Conservation (phyloP, 371 early-diverging fungal species). For the Rhizomucor pusillus region DNA sequence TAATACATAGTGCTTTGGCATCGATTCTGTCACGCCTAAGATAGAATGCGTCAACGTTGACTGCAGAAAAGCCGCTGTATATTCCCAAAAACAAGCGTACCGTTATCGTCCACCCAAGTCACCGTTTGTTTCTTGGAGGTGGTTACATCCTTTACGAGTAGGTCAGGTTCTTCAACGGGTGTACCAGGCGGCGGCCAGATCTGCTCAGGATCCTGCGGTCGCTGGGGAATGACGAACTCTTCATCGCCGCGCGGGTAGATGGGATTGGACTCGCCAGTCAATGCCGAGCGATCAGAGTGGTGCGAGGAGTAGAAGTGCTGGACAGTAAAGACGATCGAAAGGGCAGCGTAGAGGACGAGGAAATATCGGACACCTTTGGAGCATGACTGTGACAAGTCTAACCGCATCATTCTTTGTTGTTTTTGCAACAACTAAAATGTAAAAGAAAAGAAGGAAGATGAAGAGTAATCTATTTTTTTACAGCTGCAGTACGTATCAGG, state of each 20-base stretch:
- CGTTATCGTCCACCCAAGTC: constrained; percentile 14
- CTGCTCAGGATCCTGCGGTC: neutral
- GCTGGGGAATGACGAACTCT: neutral
- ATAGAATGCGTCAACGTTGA: neutral
- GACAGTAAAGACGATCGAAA: constrained; percentile 15
- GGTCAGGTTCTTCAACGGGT: neutral
- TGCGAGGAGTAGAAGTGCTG: constrained; percentile 18
- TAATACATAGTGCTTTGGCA: constrained; percentile 30
- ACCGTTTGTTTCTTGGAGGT: constrained; percentile 4
- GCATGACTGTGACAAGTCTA: constrained; percentile 10
- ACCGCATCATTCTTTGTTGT: constrained; percentile 6
- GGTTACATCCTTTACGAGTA: neutral
- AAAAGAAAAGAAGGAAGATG: neutral
- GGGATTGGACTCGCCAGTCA: constrained; percentile 6
- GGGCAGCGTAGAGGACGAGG: constrained; percentile 9
- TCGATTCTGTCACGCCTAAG: constrained; percentile 11
- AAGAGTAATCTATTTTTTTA: neutral
- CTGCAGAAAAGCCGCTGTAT: neutral
- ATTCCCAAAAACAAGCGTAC: constrained; percentile 1
- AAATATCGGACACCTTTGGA: constrained; percentile 9
- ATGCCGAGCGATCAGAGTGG: neutral
- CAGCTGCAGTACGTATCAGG: too few species aligned
- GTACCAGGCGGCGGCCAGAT: neutral
- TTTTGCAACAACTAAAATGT: neutral
- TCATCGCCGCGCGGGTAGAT: constrained; percentile 18